Percentiles rank a stretch among this genome's conserved stretches.
Evolutionary conservation across 1,284 basidiomycete genomes (phyloP).

Genomic region (Ganoderma sinense): DNA sequence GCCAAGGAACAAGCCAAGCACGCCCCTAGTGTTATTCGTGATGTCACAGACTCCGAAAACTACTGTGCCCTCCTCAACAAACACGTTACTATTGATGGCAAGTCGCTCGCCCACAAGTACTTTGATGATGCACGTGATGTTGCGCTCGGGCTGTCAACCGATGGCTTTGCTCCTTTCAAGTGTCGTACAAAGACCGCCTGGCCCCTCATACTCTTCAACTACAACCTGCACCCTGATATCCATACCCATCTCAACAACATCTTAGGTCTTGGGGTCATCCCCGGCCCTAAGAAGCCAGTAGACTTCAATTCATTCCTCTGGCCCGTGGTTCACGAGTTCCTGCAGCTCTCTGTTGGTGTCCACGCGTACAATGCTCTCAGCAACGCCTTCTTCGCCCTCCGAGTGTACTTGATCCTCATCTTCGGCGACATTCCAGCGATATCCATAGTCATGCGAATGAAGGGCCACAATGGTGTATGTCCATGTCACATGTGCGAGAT

Average conservation of each 20-base stretch:
- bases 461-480: conserved; percentile 51
- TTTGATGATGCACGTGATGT: conserved; percentile 39
- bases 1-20: conserved; percentile 9
- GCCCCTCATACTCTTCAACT: conserved; percentile 50
- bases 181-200: conserved; percentile 45
- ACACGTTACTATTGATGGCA: not conserved
- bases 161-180: conserved; percentile 49
- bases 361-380: conserved; percentile 40
- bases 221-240: conserved; percentile 46
- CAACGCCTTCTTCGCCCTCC: conserved; percentile 40
- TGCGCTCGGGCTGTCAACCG: conserved; percentile 40
- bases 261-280: conserved; percentile 47
- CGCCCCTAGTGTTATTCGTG: conserved; percentile 18
- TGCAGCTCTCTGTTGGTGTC: conserved; percentile 45
- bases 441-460: conserved; percentile 42
- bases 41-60: not conserved
- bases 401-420: conserved; percentile 46
- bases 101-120: conserved; percentile 17
- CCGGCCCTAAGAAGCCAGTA: conserved; percentile 50
- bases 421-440: conserved; percentile 52
- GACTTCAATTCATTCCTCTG: conserved; percentile 51
- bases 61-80: not conserved
- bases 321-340: conserved; percentile 46
- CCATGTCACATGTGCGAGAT: conserved; percentile 56
- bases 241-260: conserved; percentile 41